These are phyloP conservation scores for Phytophthora meadii DNA, from an alignment of 352 stramenopile species.

Conservation along the genomic window DNA sequence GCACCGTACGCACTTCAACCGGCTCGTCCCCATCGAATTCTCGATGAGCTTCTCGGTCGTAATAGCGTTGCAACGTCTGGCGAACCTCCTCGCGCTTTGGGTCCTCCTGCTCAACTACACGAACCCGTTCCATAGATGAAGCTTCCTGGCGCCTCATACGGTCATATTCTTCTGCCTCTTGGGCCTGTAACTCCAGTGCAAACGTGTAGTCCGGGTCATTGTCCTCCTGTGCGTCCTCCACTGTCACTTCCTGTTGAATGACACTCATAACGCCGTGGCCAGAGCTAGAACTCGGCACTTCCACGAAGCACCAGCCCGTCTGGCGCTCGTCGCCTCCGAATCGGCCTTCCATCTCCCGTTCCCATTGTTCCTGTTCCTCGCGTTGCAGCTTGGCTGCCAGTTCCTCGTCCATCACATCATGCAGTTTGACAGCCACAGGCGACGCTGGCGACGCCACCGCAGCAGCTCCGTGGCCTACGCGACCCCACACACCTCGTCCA, in stretches of 20 bases:
- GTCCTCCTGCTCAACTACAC: slow-evolving; percentile 62
- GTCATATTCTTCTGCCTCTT: slow-evolving; percentile 80
- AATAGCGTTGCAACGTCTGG: slow-evolving; percentile 57
- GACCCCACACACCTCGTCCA: slow-evolving; percentile 16
- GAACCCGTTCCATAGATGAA: slow-evolving; percentile 71
- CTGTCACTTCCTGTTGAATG: slow-evolving; percentile 71
- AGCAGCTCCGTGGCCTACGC: background rate
- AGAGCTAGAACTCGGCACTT: slow-evolving; percentile 65
- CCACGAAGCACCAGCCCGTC: slow-evolving; percentile 77
- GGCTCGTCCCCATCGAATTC: slow-evolving; percentile 30
- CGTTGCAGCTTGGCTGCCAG: slow-evolving; percentile 72
- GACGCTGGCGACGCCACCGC: slow-evolving; percentile 27
- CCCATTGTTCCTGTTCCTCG: slow-evolving; percentile 74
- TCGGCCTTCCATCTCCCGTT: slow-evolving; percentile 65
- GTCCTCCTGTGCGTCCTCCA: slow-evolving; percentile 50
- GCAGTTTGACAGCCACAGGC: slow-evolving; percentile 51
- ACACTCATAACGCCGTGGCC: slow-evolving; percentile 77
- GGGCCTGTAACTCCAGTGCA: slow-evolving; percentile 71
- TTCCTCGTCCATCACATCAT: slow-evolving; percentile 78
- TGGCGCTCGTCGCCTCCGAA: slow-evolving; percentile 63
- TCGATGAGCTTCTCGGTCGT: slow-evolving; percentile 41
- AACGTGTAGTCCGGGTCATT: slow-evolving; percentile 78
- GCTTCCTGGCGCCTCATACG: slow-evolving; percentile 70
- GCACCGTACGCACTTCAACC: slow-evolving; percentile 25
- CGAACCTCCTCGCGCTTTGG: slow-evolving; percentile 55